These are phyloP conservation scores for Myrica gale DNA, from an alignment of 306 rosid genomes.

Conservation along the genomic window DNA sequence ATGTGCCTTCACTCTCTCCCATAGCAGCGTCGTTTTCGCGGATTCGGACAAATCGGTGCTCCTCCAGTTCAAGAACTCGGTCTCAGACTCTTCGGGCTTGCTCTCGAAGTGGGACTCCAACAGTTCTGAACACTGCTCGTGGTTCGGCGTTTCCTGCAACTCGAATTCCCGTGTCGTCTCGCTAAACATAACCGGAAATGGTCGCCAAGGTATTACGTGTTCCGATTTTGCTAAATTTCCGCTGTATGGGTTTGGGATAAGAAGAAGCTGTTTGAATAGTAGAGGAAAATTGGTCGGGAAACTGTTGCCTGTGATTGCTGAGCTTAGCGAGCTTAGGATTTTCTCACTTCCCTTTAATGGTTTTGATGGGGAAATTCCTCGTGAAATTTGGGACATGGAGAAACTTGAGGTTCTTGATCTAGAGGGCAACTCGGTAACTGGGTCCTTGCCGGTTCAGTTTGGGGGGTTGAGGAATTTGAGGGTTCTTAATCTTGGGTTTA, in stretches of 20 bases:
- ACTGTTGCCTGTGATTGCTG: slow-evolving; percentile 47
- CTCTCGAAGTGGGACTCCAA: slow-evolving; percentile 53
- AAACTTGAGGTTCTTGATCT: slow-evolving; percentile 85
- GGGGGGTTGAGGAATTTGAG: slow-evolving; percentile 45
- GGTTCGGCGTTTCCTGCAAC: slow-evolving; percentile 70
- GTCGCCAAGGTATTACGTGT: slow-evolving; percentile 47
- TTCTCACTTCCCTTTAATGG: slow-evolving; percentile 71
- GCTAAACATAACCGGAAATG: slow-evolving; percentile 69
- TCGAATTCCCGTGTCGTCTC: slow-evolving; percentile 56
- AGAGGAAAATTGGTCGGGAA: slow-evolving; percentile 57
- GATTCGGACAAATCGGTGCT: slow-evolving; percentile 69
- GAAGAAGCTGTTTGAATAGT: slow-evolving; percentile 46
- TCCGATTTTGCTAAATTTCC: slow-evolving; percentile 53
- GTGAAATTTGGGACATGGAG: slow-evolving; percentile 58
- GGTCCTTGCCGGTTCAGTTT: slow-evolving; percentile 42
- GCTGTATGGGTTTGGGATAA: slow-evolving; percentile 67
- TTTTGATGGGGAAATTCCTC: slow-evolving; percentile 59
- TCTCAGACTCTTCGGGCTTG: slow-evolving; percentile 62
- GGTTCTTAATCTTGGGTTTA: slow-evolving; percentile 75
- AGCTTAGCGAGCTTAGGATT: slow-evolving; percentile 64
- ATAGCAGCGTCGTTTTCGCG: slow-evolving; percentile 20
- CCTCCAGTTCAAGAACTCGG: slow-evolving; percentile 55
- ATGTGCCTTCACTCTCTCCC: slow-evolving; percentile 17
- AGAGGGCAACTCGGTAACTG: slow-evolving; percentile 64
- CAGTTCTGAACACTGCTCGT: slow-evolving; percentile 49